phyloP scores from a whole-genome alignment of 1,139 yeast genomes.

The Taiozyma onychis region DNA sequence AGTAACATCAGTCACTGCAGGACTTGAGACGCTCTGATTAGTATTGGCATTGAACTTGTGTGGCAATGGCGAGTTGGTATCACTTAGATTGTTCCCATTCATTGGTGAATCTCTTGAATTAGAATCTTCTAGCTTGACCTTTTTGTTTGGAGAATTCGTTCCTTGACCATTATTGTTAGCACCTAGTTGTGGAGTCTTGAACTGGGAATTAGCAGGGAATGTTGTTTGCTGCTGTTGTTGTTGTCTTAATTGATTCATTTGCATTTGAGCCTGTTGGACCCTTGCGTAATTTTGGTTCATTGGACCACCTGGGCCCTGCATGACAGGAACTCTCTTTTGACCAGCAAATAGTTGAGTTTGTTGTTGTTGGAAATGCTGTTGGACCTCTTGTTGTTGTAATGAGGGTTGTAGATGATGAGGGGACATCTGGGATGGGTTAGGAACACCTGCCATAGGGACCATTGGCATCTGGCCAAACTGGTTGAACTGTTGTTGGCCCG shows the following conservation, averaged over 20 bases:
- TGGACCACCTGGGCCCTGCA: slow-evolving; percentile 24
- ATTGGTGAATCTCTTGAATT: slow-evolving; percentile 10
- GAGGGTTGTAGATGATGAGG: slow-evolving; percentile 11
- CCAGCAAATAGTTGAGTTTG: slow-evolving; percentile 21
- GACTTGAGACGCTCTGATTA: slow-evolving; percentile 9
- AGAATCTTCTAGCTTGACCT: slow-evolving; percentile 9
- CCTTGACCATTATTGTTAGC: slow-evolving; percentile 2
- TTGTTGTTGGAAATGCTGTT: slow-evolving; percentile 21
- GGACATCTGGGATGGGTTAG: slow-evolving; percentile 4
- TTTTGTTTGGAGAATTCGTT: slow-evolving; percentile 12
- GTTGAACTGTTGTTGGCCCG: slow-evolving; percentile 7
- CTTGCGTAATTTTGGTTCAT: slow-evolving; percentile 25
- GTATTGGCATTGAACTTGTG: background rate
- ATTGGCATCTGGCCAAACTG: slow-evolving; percentile 11
- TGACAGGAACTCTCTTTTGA: slow-evolving; percentile 18
- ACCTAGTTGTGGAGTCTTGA: slow-evolving; percentile 10
- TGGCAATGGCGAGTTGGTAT: slow-evolving; percentile 17
- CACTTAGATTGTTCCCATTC: slow-evolving; percentile 1
- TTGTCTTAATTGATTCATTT: slow-evolving; percentile 47
- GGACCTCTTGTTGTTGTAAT: slow-evolving; percentile 19
- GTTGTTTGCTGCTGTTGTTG: slow-evolving; percentile 20
- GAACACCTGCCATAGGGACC: slow-evolving; percentile 4
- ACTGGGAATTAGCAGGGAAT: slow-evolving; percentile 1
- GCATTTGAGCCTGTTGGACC: slow-evolving; percentile 43
- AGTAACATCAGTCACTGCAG: slow-evolving; percentile 9